Evolutionary conservation across 2,329 filamentous ascomycete species (phyloP).

Genomic region (Mycosphaerella sp.): DNA sequence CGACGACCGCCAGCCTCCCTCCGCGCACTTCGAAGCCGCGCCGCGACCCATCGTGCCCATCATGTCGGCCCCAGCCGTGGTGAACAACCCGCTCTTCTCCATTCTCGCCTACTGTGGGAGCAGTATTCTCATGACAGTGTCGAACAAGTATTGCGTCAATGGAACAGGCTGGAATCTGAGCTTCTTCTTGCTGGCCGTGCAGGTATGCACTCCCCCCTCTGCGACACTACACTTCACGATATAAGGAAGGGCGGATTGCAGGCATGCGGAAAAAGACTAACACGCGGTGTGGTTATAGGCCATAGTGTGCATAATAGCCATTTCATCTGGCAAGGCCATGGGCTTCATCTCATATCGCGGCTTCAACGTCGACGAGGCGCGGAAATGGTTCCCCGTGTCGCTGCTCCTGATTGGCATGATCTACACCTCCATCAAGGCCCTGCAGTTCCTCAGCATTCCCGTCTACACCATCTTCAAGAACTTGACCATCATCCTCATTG

Average conservation of each 20-base stretch:
- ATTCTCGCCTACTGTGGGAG: slow-evolving; percentile 87
- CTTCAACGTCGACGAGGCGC: slow-evolving; percentile 85
- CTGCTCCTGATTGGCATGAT: slow-evolving; percentile 98
- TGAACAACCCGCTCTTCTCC: slow-evolving; percentile 67
- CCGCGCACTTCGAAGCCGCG: slow-evolving; percentile 39
- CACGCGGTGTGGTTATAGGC: slow-evolving; percentile 50
- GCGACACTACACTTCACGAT: neutral
- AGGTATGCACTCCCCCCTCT: slow-evolving; percentile 54
- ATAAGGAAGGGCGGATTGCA: neutral
- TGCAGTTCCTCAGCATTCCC: slow-evolving; percentile 93
- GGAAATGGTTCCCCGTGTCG: slow-evolving; percentile 96
- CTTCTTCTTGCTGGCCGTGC: slow-evolving; percentile 86
- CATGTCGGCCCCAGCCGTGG: slow-evolving; percentile 41
- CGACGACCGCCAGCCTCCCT: slow-evolving; percentile 50
- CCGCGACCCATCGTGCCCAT: slow-evolving; percentile 38
- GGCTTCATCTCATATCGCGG: slow-evolving; percentile 75
- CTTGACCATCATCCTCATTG: slow-evolving; percentile 96
- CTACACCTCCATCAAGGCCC: slow-evolving; percentile 91
- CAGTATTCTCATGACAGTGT: slow-evolving; percentile 99
- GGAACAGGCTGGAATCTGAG: slow-evolving; percentile 90
- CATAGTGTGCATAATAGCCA: slow-evolving; percentile 78
- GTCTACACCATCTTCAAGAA: slow-evolving; percentile 99
- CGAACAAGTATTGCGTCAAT: slow-evolving; percentile 97
- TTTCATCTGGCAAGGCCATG: slow-evolving; percentile 71
- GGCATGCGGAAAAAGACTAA: slow-evolving; percentile 10